Conservation (phyloP, 495 filamentous ascomycete species). For the Podospora anserina region DNA sequence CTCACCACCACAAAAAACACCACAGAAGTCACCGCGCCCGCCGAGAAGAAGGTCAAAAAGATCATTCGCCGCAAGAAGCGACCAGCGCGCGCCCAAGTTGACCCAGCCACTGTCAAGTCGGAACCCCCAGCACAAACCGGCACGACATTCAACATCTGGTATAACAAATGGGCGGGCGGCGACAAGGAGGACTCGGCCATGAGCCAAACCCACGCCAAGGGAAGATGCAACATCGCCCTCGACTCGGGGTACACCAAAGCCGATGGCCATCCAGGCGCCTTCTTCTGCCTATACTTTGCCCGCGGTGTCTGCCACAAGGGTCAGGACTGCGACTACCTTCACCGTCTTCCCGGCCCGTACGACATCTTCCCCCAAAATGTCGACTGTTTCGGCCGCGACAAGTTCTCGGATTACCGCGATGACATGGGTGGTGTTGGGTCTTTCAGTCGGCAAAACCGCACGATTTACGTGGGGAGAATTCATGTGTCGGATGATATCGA, state of each 20-base stretch:
- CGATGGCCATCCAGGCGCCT: constrained; percentile 69
- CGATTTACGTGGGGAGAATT: constrained; percentile 88
- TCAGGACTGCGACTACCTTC: constrained; percentile 89
- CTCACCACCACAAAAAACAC: constrained; percentile 38
- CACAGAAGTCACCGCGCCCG: constrained; percentile 46
- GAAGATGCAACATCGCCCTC: constrained; percentile 74
- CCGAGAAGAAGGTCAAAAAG: constrained; percentile 60
- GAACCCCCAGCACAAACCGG: constrained; percentile 88
- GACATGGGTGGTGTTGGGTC: constrained; percentile 95
- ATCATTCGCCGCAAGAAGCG: constrained; percentile 65
- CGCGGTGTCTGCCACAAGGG: constrained; percentile 63
- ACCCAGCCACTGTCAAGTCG: constrained; percentile 70
- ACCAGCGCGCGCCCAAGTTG: constrained; percentile 71
- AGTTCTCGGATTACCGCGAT: constrained; percentile 81
- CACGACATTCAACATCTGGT: constrained; percentile 75
- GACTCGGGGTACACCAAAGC: constrained; percentile 89
- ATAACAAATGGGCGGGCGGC: constrained; percentile 93
- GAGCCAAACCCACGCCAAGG: constrained; percentile 64
- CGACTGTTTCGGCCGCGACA: constrained; percentile 91
- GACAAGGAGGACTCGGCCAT: constrained; percentile 90
- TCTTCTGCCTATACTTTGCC: constrained; percentile 93
- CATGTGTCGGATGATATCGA: constrained; percentile 98
- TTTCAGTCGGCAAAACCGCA: constrained; percentile 88
- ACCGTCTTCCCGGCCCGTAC: constrained; percentile 75
- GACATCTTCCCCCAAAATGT: constrained; percentile 87